phyloP scores from a whole-genome alignment of 306 rosid genomes.

The Mimosa bimucronata region DNA sequence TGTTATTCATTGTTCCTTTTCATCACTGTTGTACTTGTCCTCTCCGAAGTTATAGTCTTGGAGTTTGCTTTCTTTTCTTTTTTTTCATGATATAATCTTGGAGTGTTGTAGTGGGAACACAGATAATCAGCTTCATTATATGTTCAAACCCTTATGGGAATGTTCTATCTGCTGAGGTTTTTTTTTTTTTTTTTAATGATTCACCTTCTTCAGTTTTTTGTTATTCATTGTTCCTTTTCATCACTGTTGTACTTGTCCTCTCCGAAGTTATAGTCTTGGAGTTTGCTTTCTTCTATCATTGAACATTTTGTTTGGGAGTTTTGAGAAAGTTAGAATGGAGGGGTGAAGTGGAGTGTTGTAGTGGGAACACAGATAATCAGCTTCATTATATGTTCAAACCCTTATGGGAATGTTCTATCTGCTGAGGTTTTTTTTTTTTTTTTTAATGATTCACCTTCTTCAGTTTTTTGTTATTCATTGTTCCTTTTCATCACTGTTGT shows the following conservation, averaged over 20 bases:
- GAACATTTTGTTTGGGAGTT: too few species aligned
- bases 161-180: conserved; percentile 59
- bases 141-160: conserved; percentile 49
- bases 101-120: too few species aligned
- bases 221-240: not conserved
- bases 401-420: too few species aligned
- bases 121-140: too few species aligned
- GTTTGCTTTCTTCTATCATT: too few species aligned
- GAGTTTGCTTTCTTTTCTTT: not conserved
- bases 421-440: too few species aligned
- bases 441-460: not conserved
- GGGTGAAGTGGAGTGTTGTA: too few species aligned
- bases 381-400: too few species aligned
- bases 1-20: not conserved
- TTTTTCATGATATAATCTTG: not conserved
- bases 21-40: not conserved
- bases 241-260: not conserved
- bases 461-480: not conserved
- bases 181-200: not conserved
- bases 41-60: not conserved
- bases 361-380: too few species aligned
- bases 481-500: not conserved
- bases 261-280: not conserved
- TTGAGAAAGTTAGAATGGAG: too few species aligned
- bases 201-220: not conserved